A percentile compares a stretch with the other conserved stretches of the same genome.
phyloP scores from a whole-genome alignment of 805 yeast genomes.

The Wickerhamomyces xylosicus region DNA sequence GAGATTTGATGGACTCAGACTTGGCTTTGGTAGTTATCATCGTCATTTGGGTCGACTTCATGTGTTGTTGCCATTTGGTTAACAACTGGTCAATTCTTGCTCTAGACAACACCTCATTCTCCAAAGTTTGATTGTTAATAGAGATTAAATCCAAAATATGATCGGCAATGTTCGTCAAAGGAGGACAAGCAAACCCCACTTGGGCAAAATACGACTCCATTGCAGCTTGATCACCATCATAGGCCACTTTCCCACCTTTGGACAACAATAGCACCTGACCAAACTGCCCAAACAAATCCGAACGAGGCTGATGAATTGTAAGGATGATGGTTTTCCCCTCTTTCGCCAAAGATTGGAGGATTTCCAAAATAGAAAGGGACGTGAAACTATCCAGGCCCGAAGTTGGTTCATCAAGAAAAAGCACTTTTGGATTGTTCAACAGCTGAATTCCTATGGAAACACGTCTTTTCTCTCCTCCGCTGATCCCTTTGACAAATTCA shows the following conservation, averaged over 20 bases:
- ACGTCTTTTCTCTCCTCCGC: slow-evolving; percentile 79
- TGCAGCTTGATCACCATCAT: slow-evolving; percentile 45
- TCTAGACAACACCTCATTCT: slow-evolving; percentile 9
- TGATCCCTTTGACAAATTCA: slow-evolving; percentile 56
- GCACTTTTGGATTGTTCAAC: slow-evolving; percentile 58
- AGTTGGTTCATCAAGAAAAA: slow-evolving; percentile 81
- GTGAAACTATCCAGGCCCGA: slow-evolving; percentile 82
- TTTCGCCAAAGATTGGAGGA: slow-evolving; percentile 47
- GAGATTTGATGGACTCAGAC: slow-evolving; percentile 4
- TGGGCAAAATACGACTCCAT: slow-evolving; percentile 38
- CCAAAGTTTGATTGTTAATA: slow-evolving; percentile 12
- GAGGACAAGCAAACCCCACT: slow-evolving; percentile 48
- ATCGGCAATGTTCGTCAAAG: slow-evolving; percentile 63
- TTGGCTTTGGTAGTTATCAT: slow-evolving; percentile 2
- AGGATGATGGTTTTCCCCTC: slow-evolving; percentile 60
- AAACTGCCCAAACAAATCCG: slow-evolving; percentile 54
- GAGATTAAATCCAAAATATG: slow-evolving; percentile 65
- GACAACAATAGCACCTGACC: slow-evolving; percentile 68
- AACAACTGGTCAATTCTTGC: slow-evolving; percentile 10
- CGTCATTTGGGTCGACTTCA: background rate
- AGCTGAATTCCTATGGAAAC: slow-evolving; percentile 77
- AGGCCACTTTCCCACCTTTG: slow-evolving; percentile 69
- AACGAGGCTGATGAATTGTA: slow-evolving; percentile 82
- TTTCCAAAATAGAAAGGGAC: slow-evolving; percentile 56
- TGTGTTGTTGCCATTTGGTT: slow-evolving; percentile 7